Percentiles rank a stretch among this genome's conserved stretches.
Conservation (phyloP, 192 early-diverging fungal species). For the Allomyces javanicus region DNA sequence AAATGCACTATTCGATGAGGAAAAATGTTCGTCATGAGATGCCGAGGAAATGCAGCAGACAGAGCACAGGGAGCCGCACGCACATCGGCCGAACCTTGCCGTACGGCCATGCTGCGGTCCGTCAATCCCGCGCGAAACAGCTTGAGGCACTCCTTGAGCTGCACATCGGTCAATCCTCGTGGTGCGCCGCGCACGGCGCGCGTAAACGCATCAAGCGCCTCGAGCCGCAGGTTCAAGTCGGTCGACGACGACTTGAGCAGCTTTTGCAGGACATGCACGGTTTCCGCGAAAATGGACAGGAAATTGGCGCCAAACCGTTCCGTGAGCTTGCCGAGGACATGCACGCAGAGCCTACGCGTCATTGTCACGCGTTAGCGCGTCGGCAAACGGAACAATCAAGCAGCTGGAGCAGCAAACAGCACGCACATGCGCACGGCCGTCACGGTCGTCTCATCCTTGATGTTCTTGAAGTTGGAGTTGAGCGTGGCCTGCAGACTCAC, state of each 20-base stretch:
- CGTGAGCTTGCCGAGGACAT: not conserved
- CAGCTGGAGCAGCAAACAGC: not conserved
- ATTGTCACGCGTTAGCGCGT: not conserved
- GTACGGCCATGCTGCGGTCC: not conserved
- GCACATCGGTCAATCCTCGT: not conserved
- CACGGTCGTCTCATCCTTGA: not conserved
- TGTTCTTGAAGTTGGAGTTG: not conserved
- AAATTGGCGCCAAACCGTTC: not conserved
- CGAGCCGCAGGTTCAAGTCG: not conserved
- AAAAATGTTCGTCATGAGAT: no score
- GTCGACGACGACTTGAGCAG: not conserved
- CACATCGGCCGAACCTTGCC: not conserved
- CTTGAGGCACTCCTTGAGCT: not conserved
- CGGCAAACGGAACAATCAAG: not conserved
- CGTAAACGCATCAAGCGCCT: not conserved
- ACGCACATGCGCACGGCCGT: not conserved
- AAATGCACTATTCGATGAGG: not conserved
- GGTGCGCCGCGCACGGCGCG: not conserved
- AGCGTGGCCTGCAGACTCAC: not conserved
- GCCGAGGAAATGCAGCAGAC: no score
- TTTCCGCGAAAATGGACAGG: not conserved
- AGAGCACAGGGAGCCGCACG: no score
- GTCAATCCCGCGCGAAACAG: not conserved
- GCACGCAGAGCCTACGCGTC: not conserved
- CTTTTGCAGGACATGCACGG: not conserved